These are phyloP conservation scores for Spatholobus suberectus DNA, from an alignment of 306 rosid species.

Conservation along the genomic window DNA sequence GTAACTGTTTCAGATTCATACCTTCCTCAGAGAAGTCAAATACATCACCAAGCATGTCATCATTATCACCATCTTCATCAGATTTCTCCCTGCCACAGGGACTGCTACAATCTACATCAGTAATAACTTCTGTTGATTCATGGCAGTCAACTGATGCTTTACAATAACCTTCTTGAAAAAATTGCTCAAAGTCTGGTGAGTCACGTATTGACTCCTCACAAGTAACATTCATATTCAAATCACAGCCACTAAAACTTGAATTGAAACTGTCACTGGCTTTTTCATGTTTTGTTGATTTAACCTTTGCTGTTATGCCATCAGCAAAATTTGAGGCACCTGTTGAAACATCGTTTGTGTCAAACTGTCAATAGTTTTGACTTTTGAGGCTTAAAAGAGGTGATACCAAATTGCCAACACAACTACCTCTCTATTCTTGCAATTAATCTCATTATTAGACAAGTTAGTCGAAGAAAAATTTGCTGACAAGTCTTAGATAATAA, in stretches of 20 bases:
- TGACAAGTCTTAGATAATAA: constrained; percentile 41
- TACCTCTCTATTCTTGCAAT: constrained; percentile 51
- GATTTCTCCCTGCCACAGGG: constrained; percentile 77
- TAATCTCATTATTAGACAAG: constrained; percentile 49
- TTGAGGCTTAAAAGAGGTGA: constrained; percentile 47
- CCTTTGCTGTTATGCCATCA: constrained; percentile 50
- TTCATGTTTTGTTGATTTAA: constrained; percentile 55
- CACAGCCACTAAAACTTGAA: constrained; percentile 65
- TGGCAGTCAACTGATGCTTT: constrained; percentile 62
- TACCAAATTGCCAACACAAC: constrained; percentile 46
- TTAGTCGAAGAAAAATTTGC: constrained; percentile 45
- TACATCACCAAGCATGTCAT: constrained; percentile 82
- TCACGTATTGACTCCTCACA: constrained; percentile 68
- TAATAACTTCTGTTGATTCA: constrained; percentile 60
- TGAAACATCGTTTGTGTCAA: constrained; percentile 48
- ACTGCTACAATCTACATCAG: constrained; percentile 73
- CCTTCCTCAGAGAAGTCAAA: constrained; percentile 96
- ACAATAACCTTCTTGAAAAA: constrained; percentile 84
- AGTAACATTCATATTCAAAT: constrained; percentile 64
- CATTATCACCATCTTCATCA: constrained; percentile 77
- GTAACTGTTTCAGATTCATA: constrained; percentile 40
- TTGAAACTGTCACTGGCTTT: constrained; percentile 59
- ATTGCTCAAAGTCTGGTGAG: constrained; percentile 69
- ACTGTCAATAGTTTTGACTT: constrained; percentile 39
- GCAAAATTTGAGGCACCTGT: constrained; percentile 52